Conservation (phyloP, 2,329 filamentous ascomycete species). For the Hypomyces perniciosus region DNA sequence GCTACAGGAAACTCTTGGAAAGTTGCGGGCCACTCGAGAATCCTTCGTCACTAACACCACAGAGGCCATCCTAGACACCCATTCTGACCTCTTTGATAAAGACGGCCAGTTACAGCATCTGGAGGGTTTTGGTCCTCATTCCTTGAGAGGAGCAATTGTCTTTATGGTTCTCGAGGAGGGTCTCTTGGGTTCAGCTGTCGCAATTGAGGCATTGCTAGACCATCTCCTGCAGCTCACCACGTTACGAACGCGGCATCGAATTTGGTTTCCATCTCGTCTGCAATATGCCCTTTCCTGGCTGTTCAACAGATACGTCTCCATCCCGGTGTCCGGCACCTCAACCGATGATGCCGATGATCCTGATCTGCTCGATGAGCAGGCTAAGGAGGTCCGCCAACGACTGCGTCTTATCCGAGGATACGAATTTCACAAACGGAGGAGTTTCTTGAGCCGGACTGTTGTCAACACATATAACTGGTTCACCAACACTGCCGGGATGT, state of each 20-base stretch:
- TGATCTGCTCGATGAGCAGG: slow-evolving; percentile 24
- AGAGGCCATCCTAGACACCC: slow-evolving; percentile 32
- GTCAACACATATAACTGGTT: slow-evolving; percentile 35
- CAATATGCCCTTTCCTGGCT: slow-evolving; percentile 35
- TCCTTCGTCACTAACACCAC: slow-evolving; percentile 29
- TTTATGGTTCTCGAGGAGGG: slow-evolving; percentile 44
- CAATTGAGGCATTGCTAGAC: slow-evolving; percentile 30
- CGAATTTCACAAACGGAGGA: slow-evolving; percentile 10
- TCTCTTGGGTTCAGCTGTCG: slow-evolving; percentile 21
- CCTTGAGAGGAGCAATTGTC: slow-evolving; percentile 35
- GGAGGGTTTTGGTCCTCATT: slow-evolving; percentile 18
- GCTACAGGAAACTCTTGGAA: slow-evolving; percentile 19
- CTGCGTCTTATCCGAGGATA: slow-evolving; percentile 30
- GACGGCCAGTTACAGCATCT: slow-evolving; percentile 30
- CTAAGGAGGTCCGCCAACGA: slow-evolving; percentile 29
- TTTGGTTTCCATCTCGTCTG: slow-evolving; percentile 39
- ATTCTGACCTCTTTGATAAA: slow-evolving; percentile 37
- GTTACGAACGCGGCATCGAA: slow-evolving; percentile 26
- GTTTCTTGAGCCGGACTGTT: slow-evolving; percentile 19
- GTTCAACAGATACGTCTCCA: slow-evolving; percentile 17
- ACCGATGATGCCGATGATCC: slow-evolving; percentile 16
- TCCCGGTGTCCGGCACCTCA: slow-evolving; percentile 17
- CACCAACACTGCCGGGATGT: slow-evolving; percentile 37
- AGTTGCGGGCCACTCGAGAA: slow-evolving; percentile 22
- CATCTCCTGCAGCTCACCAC: slow-evolving; percentile 32